Evolutionary conservation across 768 basidiomycete genomes (phyloP).

Genomic region (Lactarius hengduanensis): DNA sequence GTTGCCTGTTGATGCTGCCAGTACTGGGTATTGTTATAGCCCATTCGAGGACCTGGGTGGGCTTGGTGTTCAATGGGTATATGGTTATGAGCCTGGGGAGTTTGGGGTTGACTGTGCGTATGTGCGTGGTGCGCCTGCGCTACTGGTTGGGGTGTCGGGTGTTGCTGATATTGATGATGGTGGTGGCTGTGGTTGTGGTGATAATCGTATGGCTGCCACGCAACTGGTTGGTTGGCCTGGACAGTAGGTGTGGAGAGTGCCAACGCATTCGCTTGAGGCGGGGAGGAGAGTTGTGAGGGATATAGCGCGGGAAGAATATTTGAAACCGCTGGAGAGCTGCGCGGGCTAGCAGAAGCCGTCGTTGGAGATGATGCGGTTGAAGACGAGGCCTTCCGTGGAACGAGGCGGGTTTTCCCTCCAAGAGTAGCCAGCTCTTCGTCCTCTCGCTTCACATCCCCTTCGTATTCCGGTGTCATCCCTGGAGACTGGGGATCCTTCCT

Average conservation of each 20-base stretch:
- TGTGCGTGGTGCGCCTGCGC: conserved; percentile 14
- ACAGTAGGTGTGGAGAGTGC: conserved; percentile 2
- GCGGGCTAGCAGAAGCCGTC: conserved; percentile 37
- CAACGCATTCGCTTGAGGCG: conserved; percentile 35
- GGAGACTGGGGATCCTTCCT: conserved; percentile 37
- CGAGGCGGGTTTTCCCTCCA: conserved; percentile 62
- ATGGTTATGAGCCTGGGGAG: conserved; percentile 16
- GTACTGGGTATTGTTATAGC: conserved; percentile 27
- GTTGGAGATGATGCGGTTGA: conserved; percentile 40
- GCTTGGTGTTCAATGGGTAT: conserved; percentile 22
- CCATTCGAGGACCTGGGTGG: conserved; percentile 13
- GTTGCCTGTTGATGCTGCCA: conserved; percentile 26
- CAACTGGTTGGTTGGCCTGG: conserved; percentile 8
- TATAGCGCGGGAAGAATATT: conserved; percentile 32
- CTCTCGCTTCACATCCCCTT: conserved; percentile 51
- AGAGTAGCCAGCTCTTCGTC: conserved; percentile 60
- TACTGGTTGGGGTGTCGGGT: conserved; percentile 5
- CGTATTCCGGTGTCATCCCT: conserved; percentile 22
- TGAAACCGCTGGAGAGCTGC: conserved; percentile 29
- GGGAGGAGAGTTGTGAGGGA: conserved; percentile 48
- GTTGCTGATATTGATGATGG: conserved; percentile 17
- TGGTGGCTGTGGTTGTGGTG: conserved; percentile 4
- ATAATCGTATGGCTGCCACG: conserved; percentile 20
- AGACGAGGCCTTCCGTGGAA: conserved; percentile 46
- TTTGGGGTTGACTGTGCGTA: conserved; percentile 17